Percentiles rank a stretch among this genome's conserved stretches.
Evolutionary conservation across 768 basidiomycete species (phyloP).

Genomic region (Rubroboletus satanas): DNA sequence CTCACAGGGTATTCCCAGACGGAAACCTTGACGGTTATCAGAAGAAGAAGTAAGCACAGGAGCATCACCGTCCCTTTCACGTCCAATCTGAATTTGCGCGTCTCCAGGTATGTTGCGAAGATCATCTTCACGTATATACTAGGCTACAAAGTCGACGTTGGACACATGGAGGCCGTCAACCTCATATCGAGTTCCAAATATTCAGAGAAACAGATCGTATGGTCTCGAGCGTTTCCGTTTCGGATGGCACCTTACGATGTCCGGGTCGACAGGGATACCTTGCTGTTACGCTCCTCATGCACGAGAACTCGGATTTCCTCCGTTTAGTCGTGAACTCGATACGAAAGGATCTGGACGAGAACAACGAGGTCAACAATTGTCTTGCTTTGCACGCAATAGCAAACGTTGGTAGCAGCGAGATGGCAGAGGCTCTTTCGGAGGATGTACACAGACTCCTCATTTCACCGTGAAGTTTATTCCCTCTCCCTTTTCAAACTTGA

Average conservation of each 20-base stretch:
- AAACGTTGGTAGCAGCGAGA: conserved; percentile 95
- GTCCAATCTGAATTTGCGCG: conserved; percentile 14
- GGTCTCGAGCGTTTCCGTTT: conserved; percentile 26
- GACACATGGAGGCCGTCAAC: conserved; percentile 99
- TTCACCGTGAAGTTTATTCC: conserved; percentile 64
- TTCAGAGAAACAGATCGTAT: conserved; percentile 97
- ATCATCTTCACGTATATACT: conserved; percentile 99
- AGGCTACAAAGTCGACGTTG: conserved; percentile 98
- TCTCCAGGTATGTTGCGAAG: conserved; percentile 88
- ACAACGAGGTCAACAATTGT: conserved; percentile 93
- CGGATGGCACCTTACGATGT: background rate
- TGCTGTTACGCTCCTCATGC: conserved; percentile 94
- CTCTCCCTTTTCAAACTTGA: conserved; percentile 5
- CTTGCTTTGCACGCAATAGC: conserved; percentile 97
- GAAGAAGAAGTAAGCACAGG: conserved; percentile 76
- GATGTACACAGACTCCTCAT: conserved; percentile 95
- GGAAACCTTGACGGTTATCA: conserved; percentile 88
- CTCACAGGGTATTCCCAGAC: conserved; percentile 41
- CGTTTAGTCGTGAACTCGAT: conserved; percentile 98
- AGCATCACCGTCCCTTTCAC: conserved; percentile 7
- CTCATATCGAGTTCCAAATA: conserved; percentile 94
- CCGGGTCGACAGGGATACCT: conserved; percentile 75
- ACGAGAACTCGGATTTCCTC: conserved; percentile 97
- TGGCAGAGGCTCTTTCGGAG: conserved; percentile 92
- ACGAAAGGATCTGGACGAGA: conserved; percentile 92